These are phyloP conservation scores for Solanum virginianum DNA, from an alignment of 257 asterid genomes.

Conservation along the genomic window DNA sequence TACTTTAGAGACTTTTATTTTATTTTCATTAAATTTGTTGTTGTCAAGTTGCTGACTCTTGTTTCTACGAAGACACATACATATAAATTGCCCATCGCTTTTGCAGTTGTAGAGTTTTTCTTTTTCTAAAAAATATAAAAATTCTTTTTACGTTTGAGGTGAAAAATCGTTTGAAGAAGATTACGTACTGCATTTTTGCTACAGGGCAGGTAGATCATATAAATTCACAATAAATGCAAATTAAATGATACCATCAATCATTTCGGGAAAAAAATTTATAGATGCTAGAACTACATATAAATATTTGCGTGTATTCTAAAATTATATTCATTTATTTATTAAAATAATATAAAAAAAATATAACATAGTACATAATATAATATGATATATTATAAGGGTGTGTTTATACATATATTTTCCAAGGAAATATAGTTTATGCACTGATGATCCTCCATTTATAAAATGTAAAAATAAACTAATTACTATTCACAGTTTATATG, in stretches of 20 bases:
- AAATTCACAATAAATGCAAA: not conserved
- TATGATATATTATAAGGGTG: not conserved
- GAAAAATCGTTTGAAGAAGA: not conserved
- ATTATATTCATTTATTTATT: not conserved
- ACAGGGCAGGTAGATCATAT: not conserved
- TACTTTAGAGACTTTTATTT: not conserved
- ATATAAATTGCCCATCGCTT: not conserved
- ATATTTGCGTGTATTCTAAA: not conserved
- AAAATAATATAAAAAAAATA: not conserved
- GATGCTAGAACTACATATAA: not conserved
- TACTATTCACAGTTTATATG: too few species aligned
- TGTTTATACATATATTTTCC: not conserved
- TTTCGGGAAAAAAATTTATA: not conserved
- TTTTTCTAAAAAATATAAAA: too few species aligned
- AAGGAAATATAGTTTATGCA: too few species aligned
- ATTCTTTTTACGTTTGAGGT: not conserved
- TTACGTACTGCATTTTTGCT: not conserved
- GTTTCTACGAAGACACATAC: not conserved
- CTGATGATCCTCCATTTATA: too few species aligned
- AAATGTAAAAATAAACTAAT: too few species aligned
- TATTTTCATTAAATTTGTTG: not conserved
- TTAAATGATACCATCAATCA: not conserved
- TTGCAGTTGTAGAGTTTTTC: not conserved
- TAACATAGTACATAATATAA: too few species aligned
- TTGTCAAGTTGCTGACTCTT: not conserved